Evolutionary conservation across 805 yeast genomes (phyloP).

Genomic region (Osmozyma mogii): DNA sequence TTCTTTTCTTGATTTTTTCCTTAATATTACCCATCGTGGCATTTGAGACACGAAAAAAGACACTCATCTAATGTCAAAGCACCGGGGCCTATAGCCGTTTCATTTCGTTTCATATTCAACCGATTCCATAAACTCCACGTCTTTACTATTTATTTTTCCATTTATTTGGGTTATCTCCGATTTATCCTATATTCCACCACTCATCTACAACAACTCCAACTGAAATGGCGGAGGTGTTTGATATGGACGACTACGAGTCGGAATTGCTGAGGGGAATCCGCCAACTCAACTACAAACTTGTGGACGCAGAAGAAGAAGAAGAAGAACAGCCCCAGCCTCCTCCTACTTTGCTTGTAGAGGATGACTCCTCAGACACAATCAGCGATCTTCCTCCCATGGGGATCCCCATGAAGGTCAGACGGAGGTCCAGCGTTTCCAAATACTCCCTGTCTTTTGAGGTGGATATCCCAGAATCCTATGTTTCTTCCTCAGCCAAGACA

Average conservation of each 20-base stretch:
- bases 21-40: not conserved
- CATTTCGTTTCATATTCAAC: not conserved
- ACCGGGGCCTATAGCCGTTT: not conserved
- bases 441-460: conserved; percentile 27
- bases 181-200: no score
- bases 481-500: conserved; percentile 15
- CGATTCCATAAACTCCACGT: not conserved
- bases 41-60: not conserved
- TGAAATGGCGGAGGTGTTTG: conserved; percentile 29
- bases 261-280: conserved; percentile 6
- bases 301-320: conserved; percentile 12
- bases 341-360: conserved; percentile 4
- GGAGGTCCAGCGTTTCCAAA: conserved; percentile 12
- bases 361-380: conserved; percentile 5
- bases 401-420: conserved; percentile 7
- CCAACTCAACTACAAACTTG: conserved; percentile 20
- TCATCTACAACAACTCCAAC: no score
- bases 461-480: conserved; percentile 24
- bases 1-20: not conserved
- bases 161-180: no score
- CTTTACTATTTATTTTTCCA: no score
- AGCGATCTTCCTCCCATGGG: conserved; percentile 8
- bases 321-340: conserved; percentile 16
- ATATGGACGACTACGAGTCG: conserved; percentile 28
- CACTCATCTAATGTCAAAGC: no score